Evolutionary conservation across 140 eudicot species (phyloP), one percentile per base, ranked within the genome.

Genomic region (Eryngium alpinum): DNA sequence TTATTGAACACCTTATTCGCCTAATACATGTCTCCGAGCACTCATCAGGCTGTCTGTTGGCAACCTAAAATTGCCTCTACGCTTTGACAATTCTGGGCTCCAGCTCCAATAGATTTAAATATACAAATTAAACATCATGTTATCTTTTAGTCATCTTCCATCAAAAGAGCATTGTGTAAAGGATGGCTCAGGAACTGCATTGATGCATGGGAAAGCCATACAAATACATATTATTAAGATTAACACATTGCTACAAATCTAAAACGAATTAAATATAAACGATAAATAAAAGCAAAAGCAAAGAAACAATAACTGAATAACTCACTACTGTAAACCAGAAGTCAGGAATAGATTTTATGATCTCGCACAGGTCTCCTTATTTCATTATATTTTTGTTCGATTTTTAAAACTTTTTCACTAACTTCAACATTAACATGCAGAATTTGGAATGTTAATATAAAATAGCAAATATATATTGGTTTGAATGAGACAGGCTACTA

Each of bases 291-390:
- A 5, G n/a, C n/a, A n/a, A n/a, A n/a, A n/a, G n/a, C n/a, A n/a
- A n/a, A 34, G 25, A 77, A 17, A 79, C 17, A 38, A 38, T 46
- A 28, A 53, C 29, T 60, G 24, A 22, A 79, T 80, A 5, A 84
- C 88, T 80, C 77, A 90, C 93, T 51, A 87, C 89, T 77, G 91
- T 88, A 76, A 84, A 80, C 93, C 93, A 90, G 57, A 90, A 90
- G 63, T 90, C 90, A 0, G 91, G 88, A 77, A 90, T 90, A 24
- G 91, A 28, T 56, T 84, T 82, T 49, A 90, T 90, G 56, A 86
- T 83, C 74, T 87, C 89, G 72, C 79, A 90, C 90, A 9, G 91
- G 93, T 73, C 84, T 80, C 74, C 89, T 73, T 67, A 84, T 81
- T 75, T 83, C 87, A 49, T 90, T 83, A 43, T 90, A 90, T 81